These are phyloP conservation scores for Hansenula lynferdii DNA, from an alignment of 1,139 yeast genomes.

Conservation along the genomic window DNA sequence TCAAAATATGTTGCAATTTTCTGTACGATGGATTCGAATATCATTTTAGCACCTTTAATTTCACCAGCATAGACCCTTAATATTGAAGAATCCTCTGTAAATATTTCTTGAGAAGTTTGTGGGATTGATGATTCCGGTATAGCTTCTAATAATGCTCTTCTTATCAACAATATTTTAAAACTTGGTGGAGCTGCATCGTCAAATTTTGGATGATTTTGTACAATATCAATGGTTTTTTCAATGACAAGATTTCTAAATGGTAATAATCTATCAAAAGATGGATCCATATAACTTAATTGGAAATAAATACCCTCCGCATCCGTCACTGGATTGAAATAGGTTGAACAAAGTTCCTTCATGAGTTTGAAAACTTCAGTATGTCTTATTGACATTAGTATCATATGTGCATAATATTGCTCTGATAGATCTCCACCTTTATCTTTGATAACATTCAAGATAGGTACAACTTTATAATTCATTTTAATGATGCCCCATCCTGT, in stretches of 20 bases:
- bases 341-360: background rate
- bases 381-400: constrained; percentile 6
- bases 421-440: constrained; percentile 1
- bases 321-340: background rate
- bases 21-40: constrained; percentile 6
- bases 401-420: constrained; percentile 8
- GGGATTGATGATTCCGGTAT: background rate
- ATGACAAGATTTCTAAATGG: constrained; percentile 10
- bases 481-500: constrained; percentile 9
- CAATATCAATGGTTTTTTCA: background rate
- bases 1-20: constrained; percentile 5
- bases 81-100: constrained; percentile 5
- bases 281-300: constrained; percentile 10
- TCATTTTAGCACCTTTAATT: constrained; percentile 3
- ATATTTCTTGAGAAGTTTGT: background rate
- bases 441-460: constrained; percentile 6
- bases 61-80: constrained; percentile 9
- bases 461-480: constrained; percentile 5
- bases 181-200: background rate
- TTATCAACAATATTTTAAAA: background rate
- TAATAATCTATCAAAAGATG: constrained; percentile 14
- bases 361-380: constrained; percentile 1
- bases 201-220: background rate
- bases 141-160: background rate
- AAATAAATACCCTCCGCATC: constrained; percentile 7